These are phyloP conservation scores for Mycena belliarum DNA, from an alignment of 768 basidiomycete species.

Conservation along the genomic window DNA sequence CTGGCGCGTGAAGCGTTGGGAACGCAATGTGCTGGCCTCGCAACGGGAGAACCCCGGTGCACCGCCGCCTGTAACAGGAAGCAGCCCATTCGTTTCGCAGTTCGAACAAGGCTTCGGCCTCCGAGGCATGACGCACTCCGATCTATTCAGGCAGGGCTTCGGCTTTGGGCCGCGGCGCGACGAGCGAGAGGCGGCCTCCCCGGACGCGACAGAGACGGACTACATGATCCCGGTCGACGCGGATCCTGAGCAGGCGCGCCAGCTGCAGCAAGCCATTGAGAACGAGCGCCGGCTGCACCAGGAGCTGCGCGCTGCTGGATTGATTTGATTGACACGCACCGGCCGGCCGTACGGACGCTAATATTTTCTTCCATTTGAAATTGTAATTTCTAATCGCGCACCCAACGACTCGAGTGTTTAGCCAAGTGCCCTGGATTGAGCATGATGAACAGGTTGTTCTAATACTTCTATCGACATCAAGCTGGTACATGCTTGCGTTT, in stretches of 20 bases:
- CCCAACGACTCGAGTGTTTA: too few relatives aligned
- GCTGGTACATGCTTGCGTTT: too few relatives aligned
- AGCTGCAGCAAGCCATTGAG: conserved; percentile 46
- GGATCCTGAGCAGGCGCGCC: conserved; percentile 44
- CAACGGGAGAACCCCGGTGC: conserved; percentile 37
- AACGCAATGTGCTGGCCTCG: conserved; percentile 69
- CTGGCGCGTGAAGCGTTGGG: conserved; percentile 91
- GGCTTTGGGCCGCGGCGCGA: conserved; percentile 36
- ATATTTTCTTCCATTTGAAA: too few relatives aligned
- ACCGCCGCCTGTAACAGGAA: conserved; percentile 21
- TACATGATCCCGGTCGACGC: conserved; percentile 42
- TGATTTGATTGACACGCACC: conserved; percentile 42
- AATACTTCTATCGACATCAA: too few relatives aligned
- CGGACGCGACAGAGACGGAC: conserved; percentile 34
- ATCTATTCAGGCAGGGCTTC: conserved; percentile 48
- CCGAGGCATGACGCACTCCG: conserved; percentile 38
- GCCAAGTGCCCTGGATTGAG: too few relatives aligned
- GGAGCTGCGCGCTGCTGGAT: conserved; percentile 63
- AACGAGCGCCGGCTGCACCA: conserved; percentile 59
- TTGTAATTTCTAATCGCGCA: too few relatives aligned
- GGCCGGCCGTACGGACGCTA: not conserved
- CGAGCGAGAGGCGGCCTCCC: conserved; percentile 27
- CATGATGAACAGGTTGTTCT: too few relatives aligned
- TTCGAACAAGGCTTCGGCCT: conserved; percentile 44
- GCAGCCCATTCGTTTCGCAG: conserved; percentile 32